Percentiles rank a stretch among this genome's conserved stretches.
Conservation (phyloP, 129 eudicot species). For the Ambrosia trifida region DNA sequence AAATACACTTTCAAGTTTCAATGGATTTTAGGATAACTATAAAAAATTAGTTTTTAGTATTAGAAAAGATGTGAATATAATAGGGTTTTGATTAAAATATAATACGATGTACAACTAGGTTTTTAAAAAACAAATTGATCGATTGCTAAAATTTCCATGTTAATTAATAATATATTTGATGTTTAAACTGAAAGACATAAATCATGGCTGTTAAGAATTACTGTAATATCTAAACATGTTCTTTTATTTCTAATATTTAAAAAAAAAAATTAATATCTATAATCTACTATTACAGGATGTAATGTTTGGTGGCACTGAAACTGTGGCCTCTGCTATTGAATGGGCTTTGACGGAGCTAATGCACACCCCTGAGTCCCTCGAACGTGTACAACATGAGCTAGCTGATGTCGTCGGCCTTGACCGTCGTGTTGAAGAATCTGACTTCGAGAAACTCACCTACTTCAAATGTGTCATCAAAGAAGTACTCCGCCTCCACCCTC, state of each 20-base stretch:
- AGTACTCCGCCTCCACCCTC: conserved; percentile 25
- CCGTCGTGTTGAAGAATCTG: conserved; percentile 41
- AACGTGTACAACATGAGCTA: conserved; percentile 56
- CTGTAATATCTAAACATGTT: no score
- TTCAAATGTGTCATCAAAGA: conserved; percentile 17
- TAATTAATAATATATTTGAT: no score
- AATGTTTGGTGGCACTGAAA: conserved; percentile 72
- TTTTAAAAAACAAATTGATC: neutral
- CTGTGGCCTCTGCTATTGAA: conserved; percentile 65
- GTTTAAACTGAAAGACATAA: no score
- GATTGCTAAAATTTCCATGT: no score
- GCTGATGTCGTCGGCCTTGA: conserved; percentile 44
- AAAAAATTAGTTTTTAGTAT: neutral
- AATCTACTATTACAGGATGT: conserved; percentile 43
- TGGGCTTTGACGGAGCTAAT: conserved; percentile 67
- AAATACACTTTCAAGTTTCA: neutral
- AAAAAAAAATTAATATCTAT: neutral
- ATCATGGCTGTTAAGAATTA: no score
- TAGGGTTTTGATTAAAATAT: neutral
- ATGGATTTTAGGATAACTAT: neutral
- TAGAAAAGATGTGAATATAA: neutral
- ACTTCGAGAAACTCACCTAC: conserved; percentile 10
- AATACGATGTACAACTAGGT: neutral
- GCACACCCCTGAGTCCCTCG: conserved; percentile 48
- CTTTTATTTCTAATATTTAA: neutral